phyloP scores from a whole-genome alignment of 371 early-diverging fungal species.

The Dichotomocladium elegans region DNA sequence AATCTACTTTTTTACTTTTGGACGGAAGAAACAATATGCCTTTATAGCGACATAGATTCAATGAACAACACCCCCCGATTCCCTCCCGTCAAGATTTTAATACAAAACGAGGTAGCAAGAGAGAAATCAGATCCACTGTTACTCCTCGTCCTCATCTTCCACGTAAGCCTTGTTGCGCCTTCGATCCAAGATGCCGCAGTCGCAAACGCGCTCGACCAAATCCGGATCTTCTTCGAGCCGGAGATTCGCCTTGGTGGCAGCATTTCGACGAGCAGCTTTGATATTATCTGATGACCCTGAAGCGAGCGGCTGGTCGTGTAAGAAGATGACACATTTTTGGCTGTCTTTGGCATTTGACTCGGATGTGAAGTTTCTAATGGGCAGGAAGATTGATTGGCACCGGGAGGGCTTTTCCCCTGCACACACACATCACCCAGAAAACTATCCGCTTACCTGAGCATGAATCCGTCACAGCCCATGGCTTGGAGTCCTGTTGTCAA shows the following conservation, averaged over 20 bases:
- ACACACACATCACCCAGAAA: not conserved
- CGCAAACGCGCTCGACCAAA: slow-evolving; percentile 27
- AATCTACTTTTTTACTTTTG: too few species aligned
- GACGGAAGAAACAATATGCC: too few species aligned
- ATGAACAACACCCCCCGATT: too few species aligned
- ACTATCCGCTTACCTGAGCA: slow-evolving; percentile 32
- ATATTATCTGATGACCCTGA: slow-evolving; percentile 42
- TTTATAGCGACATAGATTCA: too few species aligned
- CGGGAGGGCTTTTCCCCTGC: not conserved
- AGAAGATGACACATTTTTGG: slow-evolving; percentile 48
- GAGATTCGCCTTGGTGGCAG: slow-evolving; percentile 35
- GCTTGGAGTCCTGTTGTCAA: slow-evolving; percentile 41
- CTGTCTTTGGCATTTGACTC: slow-evolving; percentile 21
- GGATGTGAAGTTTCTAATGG: slow-evolving; percentile 34
- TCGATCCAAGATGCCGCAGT: slow-evolving; percentile 17
- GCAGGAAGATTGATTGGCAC: not conserved
- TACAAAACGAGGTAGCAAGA: too few species aligned
- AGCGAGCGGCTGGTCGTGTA: slow-evolving; percentile 42
- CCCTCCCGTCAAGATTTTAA: too few species aligned
- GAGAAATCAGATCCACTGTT: not conserved
- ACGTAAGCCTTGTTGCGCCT: not conserved
- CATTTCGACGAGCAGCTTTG: slow-evolving; percentile 47
- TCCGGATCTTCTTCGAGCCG: slow-evolving; percentile 37
- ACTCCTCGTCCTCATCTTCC: slow-evolving; percentile 5
- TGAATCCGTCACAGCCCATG: slow-evolving; percentile 43